These are phyloP conservation scores for Trametes punicea DNA, from an alignment of 768 basidiomycete species.

Conservation along the genomic window DNA sequence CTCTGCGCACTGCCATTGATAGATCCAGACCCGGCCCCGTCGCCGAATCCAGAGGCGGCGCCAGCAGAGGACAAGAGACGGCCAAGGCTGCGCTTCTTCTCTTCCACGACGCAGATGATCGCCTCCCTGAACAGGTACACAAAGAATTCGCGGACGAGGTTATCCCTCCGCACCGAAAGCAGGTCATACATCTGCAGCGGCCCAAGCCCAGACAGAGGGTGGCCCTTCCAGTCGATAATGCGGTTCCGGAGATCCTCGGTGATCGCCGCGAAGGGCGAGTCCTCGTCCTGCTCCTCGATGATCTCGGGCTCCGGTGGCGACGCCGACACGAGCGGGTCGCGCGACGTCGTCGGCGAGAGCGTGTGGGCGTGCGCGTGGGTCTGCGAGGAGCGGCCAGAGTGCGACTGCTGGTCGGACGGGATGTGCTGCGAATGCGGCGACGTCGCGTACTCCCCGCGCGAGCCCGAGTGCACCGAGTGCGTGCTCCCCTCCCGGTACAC, in stretches of 20 bases:
- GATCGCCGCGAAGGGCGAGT: constrained; percentile 78
- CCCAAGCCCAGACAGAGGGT: constrained; percentile 86
- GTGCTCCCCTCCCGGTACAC: constrained; percentile 16
- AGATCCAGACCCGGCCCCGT: constrained; percentile 43
- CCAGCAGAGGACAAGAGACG: constrained; percentile 65
- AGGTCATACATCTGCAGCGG: constrained; percentile 90
- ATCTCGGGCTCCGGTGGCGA: constrained; percentile 17
- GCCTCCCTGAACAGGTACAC: constrained; percentile 98
- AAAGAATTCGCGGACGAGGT: constrained; percentile 89
- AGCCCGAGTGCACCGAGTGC: constrained; percentile 19
- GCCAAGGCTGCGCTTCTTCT: constrained; percentile 81
- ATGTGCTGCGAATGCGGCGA: constrained; percentile 10
- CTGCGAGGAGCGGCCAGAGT: constrained; percentile 11
- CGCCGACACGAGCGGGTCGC: constrained; percentile 9
- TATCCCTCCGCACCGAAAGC: constrained; percentile 82
- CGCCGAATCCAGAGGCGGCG: constrained; percentile 44
- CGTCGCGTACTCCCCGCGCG: constrained; percentile 13
- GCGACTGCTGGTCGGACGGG: constrained; percentile 15
- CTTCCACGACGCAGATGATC: constrained; percentile 96
- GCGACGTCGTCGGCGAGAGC: constrained; percentile 20
- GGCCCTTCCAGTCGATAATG: constrained; percentile 96
- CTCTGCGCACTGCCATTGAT: constrained; percentile 29
- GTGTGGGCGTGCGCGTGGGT: background rate
- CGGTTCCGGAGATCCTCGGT: constrained; percentile 87
- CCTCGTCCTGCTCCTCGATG: constrained; percentile 41